Conservation (phyloP, 2,329 filamentous ascomycete genomes). For the Ilyonectria sp. region DNA sequence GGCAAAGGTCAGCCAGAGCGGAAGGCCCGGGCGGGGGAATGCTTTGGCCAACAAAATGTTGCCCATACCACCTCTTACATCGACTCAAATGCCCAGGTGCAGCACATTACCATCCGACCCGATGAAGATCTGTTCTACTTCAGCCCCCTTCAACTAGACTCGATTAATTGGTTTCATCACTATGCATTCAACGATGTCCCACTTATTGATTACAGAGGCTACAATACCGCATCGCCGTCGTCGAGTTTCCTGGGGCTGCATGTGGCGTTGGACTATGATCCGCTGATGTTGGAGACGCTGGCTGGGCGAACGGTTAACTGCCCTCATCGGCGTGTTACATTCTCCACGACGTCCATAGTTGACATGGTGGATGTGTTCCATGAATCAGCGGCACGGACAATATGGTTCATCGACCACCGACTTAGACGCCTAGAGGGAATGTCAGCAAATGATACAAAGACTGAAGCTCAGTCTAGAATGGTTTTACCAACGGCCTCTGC, state of each 20-base stretch:
- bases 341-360: not conserved
- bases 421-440: not conserved
- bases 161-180: slow-evolving; percentile 15
- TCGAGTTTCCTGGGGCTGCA: slow-evolving; percentile 28
- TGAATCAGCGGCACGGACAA: not conserved
- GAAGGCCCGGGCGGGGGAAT: not conserved
- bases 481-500: not conserved
- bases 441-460: not conserved
- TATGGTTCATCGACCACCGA: slow-evolving; percentile 34
- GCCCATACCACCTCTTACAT: not conserved
- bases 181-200: not conserved
- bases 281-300: not conserved
- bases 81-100: not conserved
- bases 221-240: not conserved
- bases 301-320: not conserved
- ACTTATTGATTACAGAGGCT: not conserved
- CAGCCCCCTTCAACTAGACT: slow-evolving; percentile 13
- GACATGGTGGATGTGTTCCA: slow-evolving; percentile 19
- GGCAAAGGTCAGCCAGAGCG: not conserved
- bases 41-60: not conserved
- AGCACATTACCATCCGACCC: not conserved
- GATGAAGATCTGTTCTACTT: slow-evolving; percentile 12
- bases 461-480: not conserved
- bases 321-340: not conserved
- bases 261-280: slow-evolving; percentile 32